Evolutionary conservation across 2,329 filamentous ascomycete genomes (phyloP), one percentile per base, ranked within the genome.

Genomic region (Fusarium austroafricanum): DNA sequence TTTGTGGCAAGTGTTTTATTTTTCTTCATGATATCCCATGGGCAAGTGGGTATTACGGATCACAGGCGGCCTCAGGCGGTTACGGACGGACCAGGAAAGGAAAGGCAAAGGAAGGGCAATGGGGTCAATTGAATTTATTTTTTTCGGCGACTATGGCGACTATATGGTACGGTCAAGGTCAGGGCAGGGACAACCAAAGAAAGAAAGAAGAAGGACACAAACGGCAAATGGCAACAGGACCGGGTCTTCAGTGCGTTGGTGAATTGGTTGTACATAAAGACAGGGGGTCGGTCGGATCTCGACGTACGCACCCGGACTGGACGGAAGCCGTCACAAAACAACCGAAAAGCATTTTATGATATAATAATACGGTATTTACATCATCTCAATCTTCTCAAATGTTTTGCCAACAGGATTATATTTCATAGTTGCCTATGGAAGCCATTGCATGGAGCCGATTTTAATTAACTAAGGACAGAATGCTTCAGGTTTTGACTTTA

Each of bases 11-110:
- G 68, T 52, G 40, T 52, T 59, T 59, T 57, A 37, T 71, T 31
- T 61, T 60, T 51, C 56, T 61, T 73, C 59, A 73, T 73, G 71
- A 73, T 73, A 73, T 73, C 71, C 68, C 68, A 73, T 68, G 40
- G 57, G 60, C 58, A 67, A 72, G 71, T 72, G 71, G 69, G 64
- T 64, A 61, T 67, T 53, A 67, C 52, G 67, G 61, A 69, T 64
- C 47, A 65, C 56, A 61, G 64, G 56, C 55, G 71, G 57, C 40
- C 62, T 58, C 45, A 46, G 64, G 65, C 71, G 60, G 65, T 65
- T 71, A 65, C 47, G 71, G 71, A 62, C 51, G 61, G 61, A 68
- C 55, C 46, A 69, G 59, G 53, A 61, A 57, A 69, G 57, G 51
- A 61, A 57, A 40, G 68, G 55, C 58, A 59, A 52, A 55, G 63